phyloP scores from a whole-genome alignment of 1,284 basidiomycete genomes.

The Gomphus bonarii region DNA sequence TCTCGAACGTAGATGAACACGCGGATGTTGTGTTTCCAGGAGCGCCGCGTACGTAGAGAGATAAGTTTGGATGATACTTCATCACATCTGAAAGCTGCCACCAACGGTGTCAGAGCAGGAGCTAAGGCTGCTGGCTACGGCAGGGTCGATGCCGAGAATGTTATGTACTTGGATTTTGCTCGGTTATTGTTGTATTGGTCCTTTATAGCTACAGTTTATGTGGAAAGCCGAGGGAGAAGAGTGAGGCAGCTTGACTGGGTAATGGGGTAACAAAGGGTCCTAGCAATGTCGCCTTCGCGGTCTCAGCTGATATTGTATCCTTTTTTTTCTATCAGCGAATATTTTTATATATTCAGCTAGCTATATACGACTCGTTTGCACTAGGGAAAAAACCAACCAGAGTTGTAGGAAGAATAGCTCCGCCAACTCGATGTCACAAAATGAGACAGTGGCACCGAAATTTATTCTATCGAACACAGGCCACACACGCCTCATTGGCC shows the following conservation, averaged over 20 bases:
- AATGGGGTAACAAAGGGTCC: constrained; percentile 12
- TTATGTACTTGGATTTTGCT: constrained; percentile 5
- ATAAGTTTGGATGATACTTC: constrained; percentile 27
- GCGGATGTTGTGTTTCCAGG: constrained; percentile 62
- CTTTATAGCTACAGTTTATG: constrained; percentile 15
- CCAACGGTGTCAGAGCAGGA: constrained; percentile 4
- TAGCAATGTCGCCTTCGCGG: constrained; percentile 19
- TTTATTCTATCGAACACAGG: too few species aligned
- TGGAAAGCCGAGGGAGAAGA: constrained; percentile 12
- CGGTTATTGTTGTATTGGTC: constrained; percentile 10
- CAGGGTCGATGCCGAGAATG: constrained; percentile 11
- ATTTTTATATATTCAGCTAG: too few species aligned
- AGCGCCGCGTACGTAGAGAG: constrained; percentile 57
- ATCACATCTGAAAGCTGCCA: constrained; percentile 1
- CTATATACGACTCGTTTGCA: too few species aligned
- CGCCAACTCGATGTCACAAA: too few species aligned
- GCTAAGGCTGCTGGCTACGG: constrained; percentile 8
- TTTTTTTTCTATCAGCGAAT: constrained; percentile 2
- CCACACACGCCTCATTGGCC: too few species aligned
- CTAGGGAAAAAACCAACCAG: too few species aligned
- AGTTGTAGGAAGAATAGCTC: too few species aligned
- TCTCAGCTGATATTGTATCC: constrained; percentile 28
- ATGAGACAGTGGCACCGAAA: too few species aligned
- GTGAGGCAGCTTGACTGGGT: constrained; percentile 16
- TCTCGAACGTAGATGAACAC: constrained; percentile 74